Percentiles rank a stretch among this genome's conserved stretches.
Conservation (phyloP, 2,329 filamentous ascomycete genomes). For the Penicillium crustosum region DNA sequence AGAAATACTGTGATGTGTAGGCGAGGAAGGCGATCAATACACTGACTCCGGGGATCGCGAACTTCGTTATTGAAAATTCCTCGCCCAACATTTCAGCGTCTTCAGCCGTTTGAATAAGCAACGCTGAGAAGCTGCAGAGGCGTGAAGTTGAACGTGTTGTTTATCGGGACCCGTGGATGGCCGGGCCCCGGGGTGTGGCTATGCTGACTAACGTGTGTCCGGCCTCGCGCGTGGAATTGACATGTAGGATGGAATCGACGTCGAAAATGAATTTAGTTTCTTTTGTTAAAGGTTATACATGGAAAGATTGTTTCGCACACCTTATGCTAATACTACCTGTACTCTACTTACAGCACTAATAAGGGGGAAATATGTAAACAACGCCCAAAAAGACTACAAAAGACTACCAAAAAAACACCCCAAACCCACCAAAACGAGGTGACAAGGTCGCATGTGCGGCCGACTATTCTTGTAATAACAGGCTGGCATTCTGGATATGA, state of each 20-base stretch:
- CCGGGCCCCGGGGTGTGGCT: neutral
- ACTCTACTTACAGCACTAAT: no score
- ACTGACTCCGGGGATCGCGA: slow-evolving; percentile 57
- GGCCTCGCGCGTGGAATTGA: neutral
- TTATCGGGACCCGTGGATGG: slow-evolving; percentile 2
- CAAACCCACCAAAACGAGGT: no score
- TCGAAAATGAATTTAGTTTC: neutral
- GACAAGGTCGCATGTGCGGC: no score
- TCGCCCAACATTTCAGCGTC: slow-evolving; percentile 21
- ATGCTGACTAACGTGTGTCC: slow-evolving; percentile 18
- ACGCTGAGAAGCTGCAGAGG: slow-evolving; percentile 1
- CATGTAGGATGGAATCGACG: neutral
- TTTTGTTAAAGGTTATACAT: neutral
- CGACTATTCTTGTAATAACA: no score
- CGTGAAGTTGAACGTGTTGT: slow-evolving; percentile 17
- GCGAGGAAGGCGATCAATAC: slow-evolving; percentile 59
- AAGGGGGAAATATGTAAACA: no score
- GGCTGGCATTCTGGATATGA: no score
- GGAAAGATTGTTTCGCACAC: no score
- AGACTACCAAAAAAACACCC: no score
- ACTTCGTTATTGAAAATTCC: slow-evolving; percentile 35
- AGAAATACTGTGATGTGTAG: slow-evolving; percentile 60
- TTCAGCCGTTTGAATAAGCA: neutral
- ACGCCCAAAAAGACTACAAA: no score
- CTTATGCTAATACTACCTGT: no score